Evolutionary conservation across 768 basidiomycete genomes (phyloP).

Genomic region (Tulasnella sp.): DNA sequence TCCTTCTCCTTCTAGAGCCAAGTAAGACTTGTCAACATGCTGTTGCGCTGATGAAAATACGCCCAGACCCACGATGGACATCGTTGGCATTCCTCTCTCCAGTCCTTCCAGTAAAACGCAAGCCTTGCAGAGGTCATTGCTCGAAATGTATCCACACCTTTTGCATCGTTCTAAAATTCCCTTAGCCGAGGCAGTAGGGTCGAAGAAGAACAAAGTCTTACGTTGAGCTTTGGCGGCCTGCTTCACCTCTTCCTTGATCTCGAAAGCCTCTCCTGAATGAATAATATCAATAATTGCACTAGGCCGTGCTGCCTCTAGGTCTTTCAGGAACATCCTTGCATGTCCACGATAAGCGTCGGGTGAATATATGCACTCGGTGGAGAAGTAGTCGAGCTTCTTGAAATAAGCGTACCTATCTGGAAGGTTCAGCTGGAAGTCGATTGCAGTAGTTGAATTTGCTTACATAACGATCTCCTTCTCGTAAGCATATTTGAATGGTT

Average conservation of each 20-base stretch:
- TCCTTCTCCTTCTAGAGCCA: conserved; percentile 51
- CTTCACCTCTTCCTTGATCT: conserved; percentile 79
- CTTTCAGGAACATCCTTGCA: conserved; percentile 89
- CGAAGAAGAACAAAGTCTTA: conserved; percentile 43
- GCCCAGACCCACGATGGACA: conserved; percentile 37
- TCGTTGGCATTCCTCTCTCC: conserved; percentile 67
- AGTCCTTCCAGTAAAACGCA: conserved; percentile 87
- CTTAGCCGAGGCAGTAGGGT: background rate
- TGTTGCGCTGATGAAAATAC: background rate
- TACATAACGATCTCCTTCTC: conserved; percentile 99
- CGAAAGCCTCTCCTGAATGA: conserved; percentile 90
- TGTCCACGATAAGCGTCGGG: conserved; percentile 98
- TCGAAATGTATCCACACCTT: conserved; percentile 93
- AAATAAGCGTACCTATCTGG: conserved; percentile 90
- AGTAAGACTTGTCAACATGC: background rate
- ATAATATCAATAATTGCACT: conserved; percentile 98
- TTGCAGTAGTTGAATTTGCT: conserved; percentile 35
- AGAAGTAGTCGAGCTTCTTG: conserved; percentile 98
- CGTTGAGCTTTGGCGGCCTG: conserved; percentile 79
- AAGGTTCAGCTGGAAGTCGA: background rate
- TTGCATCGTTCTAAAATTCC: conserved; percentile 70
- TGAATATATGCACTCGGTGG: conserved; percentile 98
- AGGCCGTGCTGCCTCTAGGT: conserved; percentile 88
- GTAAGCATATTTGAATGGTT: conserved; percentile 99
- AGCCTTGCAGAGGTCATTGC: conserved; percentile 94